Conservation (phyloP, 2,329 filamentous ascomycete genomes). For the Xylariaceae sp. region DNA sequence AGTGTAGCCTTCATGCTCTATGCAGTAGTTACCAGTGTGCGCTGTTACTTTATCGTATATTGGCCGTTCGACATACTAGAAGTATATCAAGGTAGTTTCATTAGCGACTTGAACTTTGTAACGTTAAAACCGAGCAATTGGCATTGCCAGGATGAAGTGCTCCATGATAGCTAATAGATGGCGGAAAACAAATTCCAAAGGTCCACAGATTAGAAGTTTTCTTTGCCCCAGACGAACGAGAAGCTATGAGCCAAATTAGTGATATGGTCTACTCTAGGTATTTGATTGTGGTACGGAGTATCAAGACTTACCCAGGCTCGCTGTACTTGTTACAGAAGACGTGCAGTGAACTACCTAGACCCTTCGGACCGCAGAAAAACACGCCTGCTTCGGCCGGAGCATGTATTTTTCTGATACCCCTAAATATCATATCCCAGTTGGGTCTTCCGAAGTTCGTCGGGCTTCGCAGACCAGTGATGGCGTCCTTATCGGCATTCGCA, state of each 20-base stretch:
- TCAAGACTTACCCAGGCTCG: slow-evolving; percentile 71
- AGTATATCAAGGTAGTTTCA: no score
- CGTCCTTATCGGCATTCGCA: slow-evolving; percentile 81
- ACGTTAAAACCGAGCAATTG: no score
- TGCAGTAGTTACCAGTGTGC: no score
- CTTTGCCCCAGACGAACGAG: slow-evolving; percentile 40
- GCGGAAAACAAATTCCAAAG: no score
- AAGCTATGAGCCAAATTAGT: slow-evolving; percentile 25
- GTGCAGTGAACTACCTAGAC: slow-evolving; percentile 75
- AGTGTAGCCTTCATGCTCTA: no score
- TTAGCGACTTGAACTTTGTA: no score
- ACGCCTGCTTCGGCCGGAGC: slow-evolving; percentile 75
- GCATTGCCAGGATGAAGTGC: no score
- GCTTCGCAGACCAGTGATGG: slow-evolving; percentile 80
- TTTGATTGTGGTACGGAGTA: no score
- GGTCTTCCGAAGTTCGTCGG: slow-evolving; percentile 86
- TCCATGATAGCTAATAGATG: no score
- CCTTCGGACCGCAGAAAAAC: slow-evolving; percentile 87
- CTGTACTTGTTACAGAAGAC: slow-evolving; percentile 89
- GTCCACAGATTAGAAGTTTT: slow-evolving; percentile 40
- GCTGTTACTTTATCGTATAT: no score
- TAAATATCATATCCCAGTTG: slow-evolving; percentile 91
- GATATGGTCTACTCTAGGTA: not conserved
- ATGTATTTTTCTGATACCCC: slow-evolving; percentile 80
- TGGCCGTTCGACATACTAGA: no score